Conservation (phyloP, 208 protist genomes). For the Willaertia magna region DNA sequence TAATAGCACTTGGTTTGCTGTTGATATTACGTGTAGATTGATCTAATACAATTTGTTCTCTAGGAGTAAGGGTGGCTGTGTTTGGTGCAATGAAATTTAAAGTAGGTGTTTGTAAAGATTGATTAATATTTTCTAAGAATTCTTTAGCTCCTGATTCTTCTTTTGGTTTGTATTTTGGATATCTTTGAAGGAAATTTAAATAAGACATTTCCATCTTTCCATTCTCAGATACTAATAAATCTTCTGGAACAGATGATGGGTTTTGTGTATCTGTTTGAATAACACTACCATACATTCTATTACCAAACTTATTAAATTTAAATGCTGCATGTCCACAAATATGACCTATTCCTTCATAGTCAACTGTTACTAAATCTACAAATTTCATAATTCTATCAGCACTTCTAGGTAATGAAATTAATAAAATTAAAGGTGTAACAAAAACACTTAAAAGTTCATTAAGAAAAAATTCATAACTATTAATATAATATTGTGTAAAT, state of each 20-base stretch:
- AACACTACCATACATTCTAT: background rate
- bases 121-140: background rate
- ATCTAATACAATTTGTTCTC: too few species aligned
- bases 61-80: too few species aligned
- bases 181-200: background rate
- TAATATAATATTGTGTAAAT: background rate
- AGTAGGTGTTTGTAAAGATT: too few species aligned
- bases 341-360: background rate
- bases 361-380: background rate
- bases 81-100: too few species aligned
- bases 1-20: too few species aligned
- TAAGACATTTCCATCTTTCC: background rate
- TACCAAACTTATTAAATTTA: background rate
- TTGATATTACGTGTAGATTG: too few species aligned
- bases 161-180: background rate
- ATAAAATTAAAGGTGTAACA: background rate
- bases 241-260: background rate
- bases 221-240: background rate
- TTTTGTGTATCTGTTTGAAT: background rate
- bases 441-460: background rate
- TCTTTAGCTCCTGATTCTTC: background rate
- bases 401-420: background rate
- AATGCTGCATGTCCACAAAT: background rate
- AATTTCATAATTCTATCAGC: background rate
- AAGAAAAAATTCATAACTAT: background rate